Evolutionary conservation across 2,329 filamentous ascomycete genomes (phyloP).

Genomic region (Chaetomium sp.): DNA sequence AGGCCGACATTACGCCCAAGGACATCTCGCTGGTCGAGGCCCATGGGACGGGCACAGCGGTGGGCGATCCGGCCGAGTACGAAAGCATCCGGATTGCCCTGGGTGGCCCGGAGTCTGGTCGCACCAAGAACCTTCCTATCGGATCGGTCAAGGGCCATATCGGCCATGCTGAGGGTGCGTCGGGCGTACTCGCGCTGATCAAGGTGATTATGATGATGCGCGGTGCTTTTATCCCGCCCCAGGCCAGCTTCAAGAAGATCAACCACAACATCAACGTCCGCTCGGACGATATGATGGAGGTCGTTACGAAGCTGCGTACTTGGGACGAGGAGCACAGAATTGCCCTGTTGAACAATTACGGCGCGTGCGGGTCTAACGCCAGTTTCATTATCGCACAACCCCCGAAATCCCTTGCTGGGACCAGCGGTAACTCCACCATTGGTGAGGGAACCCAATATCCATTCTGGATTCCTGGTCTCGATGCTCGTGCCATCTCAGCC

Average conservation of each 20-base stretch:
- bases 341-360: slow-evolving; percentile 32
- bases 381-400: not conserved
- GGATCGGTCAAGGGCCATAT: not conserved
- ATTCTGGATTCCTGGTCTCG: not conserved
- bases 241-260: slow-evolving; percentile 28
- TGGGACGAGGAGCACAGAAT: not conserved
- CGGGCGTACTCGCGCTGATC: slow-evolving; percentile 27
- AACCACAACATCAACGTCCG: slow-evolving; percentile 25
- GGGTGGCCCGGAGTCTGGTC: not conserved
- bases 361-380: slow-evolving; percentile 30
- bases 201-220: slow-evolving; percentile 30
- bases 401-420: not conserved
- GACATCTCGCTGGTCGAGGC: slow-evolving; percentile 31
- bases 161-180: slow-evolving; percentile 12
- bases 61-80: not conserved
- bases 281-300: slow-evolving; percentile 8
- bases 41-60: slow-evolving; percentile 37
- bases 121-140: not conserved
- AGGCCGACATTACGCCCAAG: slow-evolving; percentile 21
- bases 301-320: not conserved
- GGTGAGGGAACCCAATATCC: not conserved
- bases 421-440: slow-evolving; percentile 5
- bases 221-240: slow-evolving; percentile 25
- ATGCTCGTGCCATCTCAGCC: not conserved
- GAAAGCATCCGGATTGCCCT: not conserved